Evolutionary conservation across 1,284 basidiomycete species (phyloP), one percentile per base, ranked within the genome.

Genomic region (Cryptococcus sp.): DNA sequence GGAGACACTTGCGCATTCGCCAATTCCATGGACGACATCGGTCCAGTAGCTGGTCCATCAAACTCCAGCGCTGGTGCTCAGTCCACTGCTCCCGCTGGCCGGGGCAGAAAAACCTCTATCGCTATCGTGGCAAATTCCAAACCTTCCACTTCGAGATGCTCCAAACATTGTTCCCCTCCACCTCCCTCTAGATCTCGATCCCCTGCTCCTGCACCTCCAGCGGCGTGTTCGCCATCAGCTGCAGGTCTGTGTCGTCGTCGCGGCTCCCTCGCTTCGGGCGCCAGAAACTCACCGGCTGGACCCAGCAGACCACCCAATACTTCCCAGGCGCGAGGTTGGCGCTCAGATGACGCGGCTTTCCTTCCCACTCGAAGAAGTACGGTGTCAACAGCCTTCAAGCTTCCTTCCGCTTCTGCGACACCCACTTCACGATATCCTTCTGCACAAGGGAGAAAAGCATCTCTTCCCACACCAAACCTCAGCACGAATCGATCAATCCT

Each of bases 161-260:
- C 63, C 10, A 54, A 63, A 16, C 69, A 71, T 50, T 54, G 67
- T 43, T 67, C 65, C 16, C 69, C 69, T 5, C 69, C 69, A 3
- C 69, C 69, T 29, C 58, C 55, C 15, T 53, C 52, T 6, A 41
- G 48, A 26, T 34, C 37, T 15, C 40, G 20, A 39, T 46, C 23
- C 11, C 38, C 11, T 41, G 26, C 25, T 26, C 57, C 54, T 3
- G 67, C 66, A 2, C 69, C 67, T 15, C 69, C 69, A 1, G 67
- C 69, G 17, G 69, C 69, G 3, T 54, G 65, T 47, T 67, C 65
- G 3, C 69, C 69, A 2, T 65, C 63, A 1, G 69, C 69, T 5
- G 60, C 57, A 25, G 67, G 64, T 17, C 61, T 71, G 4, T 71
- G 69, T 50, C 62, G 67, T 19, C 54, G 65, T n/a, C 52, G 67